A percentile compares a stretch with the other conserved stretches of the same genome.
Evolutionary conservation across 1,284 basidiomycete species (phyloP).

Genomic region (Amylostereum areolatum): DNA sequence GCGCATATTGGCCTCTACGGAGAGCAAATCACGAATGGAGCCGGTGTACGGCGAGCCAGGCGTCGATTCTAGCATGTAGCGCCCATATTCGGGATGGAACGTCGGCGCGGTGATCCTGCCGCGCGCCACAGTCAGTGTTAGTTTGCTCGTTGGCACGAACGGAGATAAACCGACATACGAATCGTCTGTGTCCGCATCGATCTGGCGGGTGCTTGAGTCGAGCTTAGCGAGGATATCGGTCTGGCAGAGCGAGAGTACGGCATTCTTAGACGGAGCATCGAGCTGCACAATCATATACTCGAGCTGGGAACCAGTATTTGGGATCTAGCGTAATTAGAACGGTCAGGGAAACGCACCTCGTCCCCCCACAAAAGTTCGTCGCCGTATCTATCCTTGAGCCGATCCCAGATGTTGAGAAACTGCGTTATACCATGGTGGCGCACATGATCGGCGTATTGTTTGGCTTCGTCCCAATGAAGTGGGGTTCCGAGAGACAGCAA

Average conservation of each 20-base stretch:
- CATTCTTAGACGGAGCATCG: conserved; percentile 75
- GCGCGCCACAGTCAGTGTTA: conserved; percentile 8
- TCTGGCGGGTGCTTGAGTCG: conserved; percentile 60
- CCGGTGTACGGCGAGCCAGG: conserved; percentile 94
- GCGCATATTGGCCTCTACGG: conserved; percentile 93
- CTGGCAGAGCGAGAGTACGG: conserved; percentile 87
- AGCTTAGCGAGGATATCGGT: conserved; percentile 90
- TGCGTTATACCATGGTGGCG: conserved; percentile 92
- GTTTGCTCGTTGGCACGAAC: conserved; percentile 1
- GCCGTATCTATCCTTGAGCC: conserved; percentile 86
- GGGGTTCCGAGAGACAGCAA: conserved; percentile 94
- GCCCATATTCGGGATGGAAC: conserved; percentile 98
- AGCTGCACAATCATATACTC: conserved; percentile 96
- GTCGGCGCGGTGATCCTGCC: conserved; percentile 73
- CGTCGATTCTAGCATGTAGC: conserved; percentile 98
- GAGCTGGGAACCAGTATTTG: conserved; percentile 47
- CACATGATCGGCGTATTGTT: conserved; percentile 86
- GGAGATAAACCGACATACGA: conserved; percentile 35
- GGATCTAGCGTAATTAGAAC: conserved; percentile 1
- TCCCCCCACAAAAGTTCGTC: conserved; percentile 98
- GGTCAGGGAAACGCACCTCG: conserved; percentile 54
- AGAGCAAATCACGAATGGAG: conserved; percentile 76
- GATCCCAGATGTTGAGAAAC: conserved; percentile 90
- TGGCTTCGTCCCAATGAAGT: conserved; percentile 88
- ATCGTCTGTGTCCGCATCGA: conserved; percentile 54